A percentile compares a stretch with the other conserved stretches of the same genome.
Evolutionary conservation across 1,139 yeast genomes (phyloP).

Genomic region (Scheffersomyces segobiensis): DNA sequence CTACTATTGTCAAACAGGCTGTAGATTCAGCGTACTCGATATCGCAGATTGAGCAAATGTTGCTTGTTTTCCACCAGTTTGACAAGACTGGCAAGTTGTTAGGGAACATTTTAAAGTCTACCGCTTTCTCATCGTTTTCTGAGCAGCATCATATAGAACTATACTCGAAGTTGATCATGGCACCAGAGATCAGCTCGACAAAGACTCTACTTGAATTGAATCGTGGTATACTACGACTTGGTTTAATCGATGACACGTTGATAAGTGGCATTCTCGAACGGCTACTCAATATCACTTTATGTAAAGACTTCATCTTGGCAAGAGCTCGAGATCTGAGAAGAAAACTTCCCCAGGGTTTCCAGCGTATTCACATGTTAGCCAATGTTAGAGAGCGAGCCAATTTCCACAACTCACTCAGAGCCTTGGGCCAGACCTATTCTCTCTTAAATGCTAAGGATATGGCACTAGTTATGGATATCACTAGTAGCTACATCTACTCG

Average conservation of each 20-base stretch:
- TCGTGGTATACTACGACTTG: slow-evolving; percentile 19
- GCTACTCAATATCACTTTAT: slow-evolving; percentile 9
- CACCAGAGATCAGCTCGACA: slow-evolving; percentile 12
- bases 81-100: background rate
- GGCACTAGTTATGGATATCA: slow-evolving; percentile 15
- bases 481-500: slow-evolving; percentile 11
- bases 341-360: slow-evolving; percentile 16
- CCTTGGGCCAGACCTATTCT: slow-evolving; percentile 33
- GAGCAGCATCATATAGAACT: background rate
- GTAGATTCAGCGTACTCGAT: background rate
- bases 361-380: slow-evolving; percentile 12
- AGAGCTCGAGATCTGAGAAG: slow-evolving; percentile 3
- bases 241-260: slow-evolving; percentile 13
- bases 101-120: background rate
- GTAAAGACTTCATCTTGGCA: slow-evolving; percentile 4
- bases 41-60: background rate
- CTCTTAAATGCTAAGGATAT: slow-evolving; percentile 17
- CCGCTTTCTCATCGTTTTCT: background rate
- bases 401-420: slow-evolving; percentile 28
- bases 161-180: slow-evolving; percentile 4
- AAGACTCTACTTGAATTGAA: slow-evolving; percentile 23
- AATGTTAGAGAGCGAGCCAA: slow-evolving; percentile 16
- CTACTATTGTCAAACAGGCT: background rate
- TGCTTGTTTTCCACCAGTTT: background rate
- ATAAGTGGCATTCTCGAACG: slow-evolving; percentile 14